Evolutionary conservation across 345 rosid species (phyloP), one percentile per base, ranked within the genome.

Genomic region (Aegle marmelos): DNA sequence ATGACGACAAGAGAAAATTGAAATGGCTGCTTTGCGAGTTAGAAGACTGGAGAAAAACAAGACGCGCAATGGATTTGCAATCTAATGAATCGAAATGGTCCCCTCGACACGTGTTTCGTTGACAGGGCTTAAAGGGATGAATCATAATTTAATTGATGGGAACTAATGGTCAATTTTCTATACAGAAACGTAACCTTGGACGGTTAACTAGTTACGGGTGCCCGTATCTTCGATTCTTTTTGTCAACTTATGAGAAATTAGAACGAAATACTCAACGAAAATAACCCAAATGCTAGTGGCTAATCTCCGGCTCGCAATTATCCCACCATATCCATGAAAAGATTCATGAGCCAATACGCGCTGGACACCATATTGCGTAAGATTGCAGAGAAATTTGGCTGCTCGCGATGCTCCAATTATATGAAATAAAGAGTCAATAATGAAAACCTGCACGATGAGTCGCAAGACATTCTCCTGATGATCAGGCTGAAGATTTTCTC

Each of bases 141-240:
- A 53, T 53, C 57, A 14, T 11, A 63, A 64, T 1, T 2, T 31
- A 1, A 17, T 64, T 64, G 68, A 33, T 64, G 68, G 19, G 7
- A 19, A 33, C 41, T 21, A 64, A 1, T 72, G 34, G 80, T 78
- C 86, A 81, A 81, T 31, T 79, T 74, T 24, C 58, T 3, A 71
- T 53, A 33, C 19, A 28, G 17, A 76, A 78, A 83, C 83, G 79
- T 73, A 70, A 74, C 76, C 24, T 5, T 81, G 85, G 82, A 6
- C 75, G 68, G 82, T 83, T 72, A 81, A 79, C 86, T 71, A 74
- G 72, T 33, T 60, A 66, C 0, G 33, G 2, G 6, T 56, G 37
- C 56, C 63, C 37, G 17, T 36, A 75, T 71, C 62, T 57, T 21
- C 64, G 5, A 34, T 28, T 74, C 5, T 53, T 65, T 65, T 16